Base-by-base conservation (phyloP, 2,329 filamentous ascomycete genomes). In the Verticillium dahliae region DNA sequence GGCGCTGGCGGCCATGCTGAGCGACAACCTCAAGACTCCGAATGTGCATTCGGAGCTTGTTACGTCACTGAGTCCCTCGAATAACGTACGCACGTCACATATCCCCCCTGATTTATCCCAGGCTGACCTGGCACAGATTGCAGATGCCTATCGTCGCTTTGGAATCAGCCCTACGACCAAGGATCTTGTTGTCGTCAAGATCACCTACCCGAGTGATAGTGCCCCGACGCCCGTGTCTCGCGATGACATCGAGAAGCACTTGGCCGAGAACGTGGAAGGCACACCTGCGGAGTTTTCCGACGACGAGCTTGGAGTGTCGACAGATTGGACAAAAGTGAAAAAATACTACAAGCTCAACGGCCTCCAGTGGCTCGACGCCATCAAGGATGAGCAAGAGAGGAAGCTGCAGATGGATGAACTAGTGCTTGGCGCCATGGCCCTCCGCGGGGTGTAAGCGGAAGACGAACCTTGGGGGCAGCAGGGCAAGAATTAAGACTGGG, bases 21-120 rank as follows among this genome's bases (percentile, higher is more conserved):
- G 84, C 65, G 78, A 79, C 6, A 80, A 83, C 31, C 78, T 94
- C 61, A 90, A 88, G 73, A 95, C 91, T 5, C 87, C 89, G 55
- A 97, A 96, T 68, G 86, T 96, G 4, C 93, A 97, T 73, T 93
- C 91, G 0, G 93, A 97, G 75, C 89, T 92, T 61, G 92, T 97
- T 35, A 89, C 90, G 67, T 87, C 86, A 3, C 79, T 97, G 55
- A 93, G 88, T 62, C 83, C 90, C 0, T 92, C 90, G 65, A 94
- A 92, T 72, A 97, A 97, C 73, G 90, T 92, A 73, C 62, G 18
- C 18, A 22, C 18, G 79, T 63, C 34, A 39, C 10, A 11, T 22
- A 63, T 56, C 38, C 14, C 1, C 34, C n/a, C 45, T 39, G 33
- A 9, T 18, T 39, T 60, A 22, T 59, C n/a, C 10, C 10, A 34